Conservation (phyloP, 2,329 filamentous ascomycete species). For the Talaromyces amestolkiae region DNA sequence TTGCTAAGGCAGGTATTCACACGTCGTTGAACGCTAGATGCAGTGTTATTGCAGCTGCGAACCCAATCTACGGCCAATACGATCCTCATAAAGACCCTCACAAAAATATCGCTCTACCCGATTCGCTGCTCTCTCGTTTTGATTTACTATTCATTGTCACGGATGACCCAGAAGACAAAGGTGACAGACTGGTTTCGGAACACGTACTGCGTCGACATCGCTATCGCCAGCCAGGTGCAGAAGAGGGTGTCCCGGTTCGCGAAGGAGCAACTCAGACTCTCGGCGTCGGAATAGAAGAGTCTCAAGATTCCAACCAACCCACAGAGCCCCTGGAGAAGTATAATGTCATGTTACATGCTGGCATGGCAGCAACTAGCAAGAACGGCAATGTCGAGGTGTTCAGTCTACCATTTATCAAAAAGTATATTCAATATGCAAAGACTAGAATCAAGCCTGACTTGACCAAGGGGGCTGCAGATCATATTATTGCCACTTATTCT, state of each 20-base stretch:
- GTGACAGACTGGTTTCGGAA: constrained; percentile 88
- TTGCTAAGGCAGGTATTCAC: constrained; percentile 97
- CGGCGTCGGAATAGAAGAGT: constrained; percentile 78
- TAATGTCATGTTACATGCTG: constrained; percentile 91
- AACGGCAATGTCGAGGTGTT: constrained; percentile 81
- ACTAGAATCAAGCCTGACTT: constrained; percentile 83
- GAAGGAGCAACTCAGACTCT: constrained; percentile 82
- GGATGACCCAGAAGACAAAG: constrained; percentile 92
- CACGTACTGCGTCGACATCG: constrained; percentile 97
- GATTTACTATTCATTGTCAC: constrained; percentile 97
- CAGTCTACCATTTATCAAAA: constrained; percentile 97
- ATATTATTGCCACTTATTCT: constrained; percentile 88
- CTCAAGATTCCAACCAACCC: constrained; percentile 67
- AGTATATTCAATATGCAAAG: constrained; percentile 99
- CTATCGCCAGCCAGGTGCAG: constrained; percentile 86
- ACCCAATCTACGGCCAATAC: constrained; percentile 97
- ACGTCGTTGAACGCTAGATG: constrained; percentile 95
- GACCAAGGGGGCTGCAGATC: constrained; percentile 86
- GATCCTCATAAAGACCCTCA: constrained; percentile 98
- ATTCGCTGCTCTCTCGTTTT: constrained; percentile 96
- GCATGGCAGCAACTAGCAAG: constrained; percentile 73
- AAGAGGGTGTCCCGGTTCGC: constrained; percentile 90
- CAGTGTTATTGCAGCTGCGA: constrained; percentile 93
- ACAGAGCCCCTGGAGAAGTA: constrained; percentile 96
- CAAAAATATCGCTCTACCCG: constrained; percentile 95